A percentile compares a stretch with the other conserved stretches of the same genome.
Evolutionary conservation across 2,329 filamentous ascomycete species (phyloP).

Genomic region (Alternaria sp.): DNA sequence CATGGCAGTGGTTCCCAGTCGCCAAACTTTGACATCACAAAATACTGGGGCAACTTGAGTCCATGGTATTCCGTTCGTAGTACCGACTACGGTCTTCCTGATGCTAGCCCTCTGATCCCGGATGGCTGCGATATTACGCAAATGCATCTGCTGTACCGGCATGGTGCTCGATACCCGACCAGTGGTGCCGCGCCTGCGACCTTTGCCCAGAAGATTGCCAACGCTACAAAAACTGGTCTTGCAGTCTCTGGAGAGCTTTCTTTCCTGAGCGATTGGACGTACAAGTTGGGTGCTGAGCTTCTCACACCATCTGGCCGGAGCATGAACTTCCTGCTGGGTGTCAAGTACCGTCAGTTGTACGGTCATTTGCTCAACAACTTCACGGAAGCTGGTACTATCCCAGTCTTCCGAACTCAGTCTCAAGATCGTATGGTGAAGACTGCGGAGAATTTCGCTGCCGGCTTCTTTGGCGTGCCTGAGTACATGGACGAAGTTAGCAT

Average conservation of each 20-base stretch:
- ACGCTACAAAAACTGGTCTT: slow-evolving; percentile 38
- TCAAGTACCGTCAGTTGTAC: slow-evolving; percentile 55
- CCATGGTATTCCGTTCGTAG: slow-evolving; percentile 44
- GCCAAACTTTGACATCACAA: slow-evolving; percentile 38
- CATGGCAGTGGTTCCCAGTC: slow-evolving; percentile 30
- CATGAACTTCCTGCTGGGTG: slow-evolving; percentile 54
- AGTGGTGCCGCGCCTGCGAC: slow-evolving; percentile 35
- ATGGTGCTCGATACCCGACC: slow-evolving; percentile 44
- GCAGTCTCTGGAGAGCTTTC: slow-evolving; percentile 39
- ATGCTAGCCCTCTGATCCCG: slow-evolving; percentile 38
- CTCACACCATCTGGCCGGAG: slow-evolving; percentile 44
- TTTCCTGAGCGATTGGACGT: slow-evolving; percentile 40
- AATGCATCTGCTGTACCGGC: slow-evolving; percentile 42
- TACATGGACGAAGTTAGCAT: slow-evolving; percentile 42
- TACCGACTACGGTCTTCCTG: slow-evolving; percentile 39
- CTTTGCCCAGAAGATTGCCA: slow-evolving; percentile 39
- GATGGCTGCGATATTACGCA: slow-evolving; percentile 42
- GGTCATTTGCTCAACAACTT: slow-evolving; percentile 57
- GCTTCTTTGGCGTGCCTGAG: slow-evolving; percentile 46
- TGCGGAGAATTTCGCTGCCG: slow-evolving; percentile 45
- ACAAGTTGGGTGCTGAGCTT: slow-evolving; percentile 44
- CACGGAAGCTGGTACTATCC: slow-evolving; percentile 47
- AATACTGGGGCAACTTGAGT: slow-evolving; percentile 45
- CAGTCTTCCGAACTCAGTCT: slow-evolving; percentile 49
- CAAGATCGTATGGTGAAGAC: slow-evolving; percentile 49